These are phyloP conservation scores for Cutaneotrichosporon daszewskae DNA, from an alignment of 1,284 basidiomycete species.

Conservation along the genomic window DNA sequence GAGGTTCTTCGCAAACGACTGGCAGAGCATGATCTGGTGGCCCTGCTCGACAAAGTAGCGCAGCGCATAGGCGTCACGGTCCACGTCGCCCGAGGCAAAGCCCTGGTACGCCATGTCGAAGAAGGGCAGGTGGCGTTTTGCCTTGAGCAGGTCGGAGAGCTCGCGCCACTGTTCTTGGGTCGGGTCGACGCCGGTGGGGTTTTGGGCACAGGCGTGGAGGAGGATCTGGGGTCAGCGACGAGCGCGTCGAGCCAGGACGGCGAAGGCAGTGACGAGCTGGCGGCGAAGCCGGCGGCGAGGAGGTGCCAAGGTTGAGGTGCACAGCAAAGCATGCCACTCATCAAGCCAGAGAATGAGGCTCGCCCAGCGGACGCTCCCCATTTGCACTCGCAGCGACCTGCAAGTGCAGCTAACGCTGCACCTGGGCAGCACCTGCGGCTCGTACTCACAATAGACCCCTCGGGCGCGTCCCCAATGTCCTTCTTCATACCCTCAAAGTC, in stretches of 20 bases:
- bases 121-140: conserved; percentile 56
- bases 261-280: too few relatives aligned
- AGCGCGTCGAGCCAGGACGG: too few relatives aligned
- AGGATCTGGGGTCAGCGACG: too few relatives aligned
- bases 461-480: conserved; percentile 61
- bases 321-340: too few relatives aligned
- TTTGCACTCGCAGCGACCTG: too few relatives aligned
- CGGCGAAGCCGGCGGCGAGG: too few relatives aligned
- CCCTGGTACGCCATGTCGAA: conserved; percentile 84
- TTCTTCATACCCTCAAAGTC: conserved; percentile 88
- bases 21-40: conserved; percentile 77
- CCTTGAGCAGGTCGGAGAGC: conserved; percentile 77
- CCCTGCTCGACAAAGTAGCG: conserved; percentile 88
- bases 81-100: conserved; percentile 83
- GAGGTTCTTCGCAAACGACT: conserved; percentile 99
- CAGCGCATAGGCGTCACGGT: conserved; percentile 87
- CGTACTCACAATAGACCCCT: conserved; percentile 51
- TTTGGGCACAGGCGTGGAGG: conserved; percentile 54
- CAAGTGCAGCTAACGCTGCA: too few relatives aligned
- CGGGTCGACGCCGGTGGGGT: conserved; percentile 96
- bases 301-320: too few relatives aligned
- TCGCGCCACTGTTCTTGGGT: conserved; percentile 89
- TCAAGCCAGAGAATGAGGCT: too few relatives aligned
- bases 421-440: too few relatives aligned
- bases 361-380: too few relatives aligned